Evolutionary conservation across 1,139 yeast species (phyloP), one percentile per base, ranked within the genome.

Genomic region (Petasospora fabianii): DNA sequence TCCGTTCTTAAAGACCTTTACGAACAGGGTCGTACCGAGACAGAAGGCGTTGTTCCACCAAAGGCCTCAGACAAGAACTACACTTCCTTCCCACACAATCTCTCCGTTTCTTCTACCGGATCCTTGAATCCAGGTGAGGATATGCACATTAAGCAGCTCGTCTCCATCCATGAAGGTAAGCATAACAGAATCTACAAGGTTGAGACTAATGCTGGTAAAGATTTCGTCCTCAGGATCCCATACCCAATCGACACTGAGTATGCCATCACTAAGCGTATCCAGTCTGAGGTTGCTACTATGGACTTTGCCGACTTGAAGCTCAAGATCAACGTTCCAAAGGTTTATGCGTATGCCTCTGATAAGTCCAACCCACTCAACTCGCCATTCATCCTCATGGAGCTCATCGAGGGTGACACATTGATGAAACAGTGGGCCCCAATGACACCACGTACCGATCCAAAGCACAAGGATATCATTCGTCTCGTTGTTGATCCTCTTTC

Each of bases 391-490:
- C 69, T 92, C 50, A 75, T 84, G 79, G 96, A 90, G 59, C 77
- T 66, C 54, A 70, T 85, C 45, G 80, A 77, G 32, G 96, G 97
- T 36, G 83, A 80, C 27, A 71, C 85, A 43, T 69, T 90, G 50
- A 90, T 90, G 96, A 84, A 76, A 54, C 69, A 77, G 47, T 92
- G 98, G 98, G 78, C 84, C 47, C 97, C 98, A 21, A 73, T 85
- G 58, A 66, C 72, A 30, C 63, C 66, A 35, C 80, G 76, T 42
- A 67, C 73, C 26, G 62, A 68, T 52, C 64, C 69, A 21, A 62
- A 62, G 27, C 65, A 72, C 16, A 68, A 70, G 36, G 69, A 62
- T 14, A 62, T 69, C 36, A 64, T 83, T 49, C 68, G 73, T 46
- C 61, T 65, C 31, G 90, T 82, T 7, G 69, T 84, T 47, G 69